Evolutionary conservation across 2,329 filamentous ascomycete species (phyloP).

Genomic region (Beauveria bassiana): DNA sequence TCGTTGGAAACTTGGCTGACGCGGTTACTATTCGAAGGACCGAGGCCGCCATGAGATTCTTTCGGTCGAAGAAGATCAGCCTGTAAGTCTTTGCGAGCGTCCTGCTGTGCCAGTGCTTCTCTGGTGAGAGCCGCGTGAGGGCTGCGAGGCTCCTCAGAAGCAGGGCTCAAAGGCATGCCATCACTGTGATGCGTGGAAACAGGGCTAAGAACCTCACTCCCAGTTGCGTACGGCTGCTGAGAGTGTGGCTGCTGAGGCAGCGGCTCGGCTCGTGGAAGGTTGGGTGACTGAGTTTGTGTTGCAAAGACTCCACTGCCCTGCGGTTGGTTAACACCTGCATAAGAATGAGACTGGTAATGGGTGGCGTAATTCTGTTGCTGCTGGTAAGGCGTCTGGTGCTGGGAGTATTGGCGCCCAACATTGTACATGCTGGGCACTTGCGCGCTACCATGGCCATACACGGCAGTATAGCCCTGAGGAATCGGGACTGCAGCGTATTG

Average conservation of each 20-base stretch:
- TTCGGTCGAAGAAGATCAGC: background rate
- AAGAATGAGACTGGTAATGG: background rate
- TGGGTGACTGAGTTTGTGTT: background rate
- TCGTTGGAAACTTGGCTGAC: slow-evolving; percentile 7
- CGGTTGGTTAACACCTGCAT: background rate
- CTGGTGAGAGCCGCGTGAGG: background rate
- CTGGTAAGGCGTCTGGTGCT: background rate
- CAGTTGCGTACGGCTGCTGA: background rate
- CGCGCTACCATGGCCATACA: background rate
- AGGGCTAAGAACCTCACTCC: background rate
- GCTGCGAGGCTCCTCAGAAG: background rate
- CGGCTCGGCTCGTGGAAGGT: background rate
- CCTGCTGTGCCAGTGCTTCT: background rate
- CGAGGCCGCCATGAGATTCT: background rate
- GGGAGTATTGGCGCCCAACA: background rate
- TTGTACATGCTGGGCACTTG: slow-evolving; percentile 1
- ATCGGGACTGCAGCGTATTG: slow-evolving; percentile 7
- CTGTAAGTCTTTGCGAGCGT: background rate
- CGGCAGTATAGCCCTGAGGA: slow-evolving; percentile 3
- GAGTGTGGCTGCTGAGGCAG: background rate
- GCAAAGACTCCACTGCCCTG: background rate
- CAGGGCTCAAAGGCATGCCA: background rate
- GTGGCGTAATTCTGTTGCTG: background rate
- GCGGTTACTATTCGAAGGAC: background rate
- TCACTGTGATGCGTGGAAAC: background rate